A percentile compares a stretch with the other conserved stretches of the same genome.
Conservation (phyloP, 108 stramenopile genomes). For the Chaetoceros tenuissimus region DNA sequence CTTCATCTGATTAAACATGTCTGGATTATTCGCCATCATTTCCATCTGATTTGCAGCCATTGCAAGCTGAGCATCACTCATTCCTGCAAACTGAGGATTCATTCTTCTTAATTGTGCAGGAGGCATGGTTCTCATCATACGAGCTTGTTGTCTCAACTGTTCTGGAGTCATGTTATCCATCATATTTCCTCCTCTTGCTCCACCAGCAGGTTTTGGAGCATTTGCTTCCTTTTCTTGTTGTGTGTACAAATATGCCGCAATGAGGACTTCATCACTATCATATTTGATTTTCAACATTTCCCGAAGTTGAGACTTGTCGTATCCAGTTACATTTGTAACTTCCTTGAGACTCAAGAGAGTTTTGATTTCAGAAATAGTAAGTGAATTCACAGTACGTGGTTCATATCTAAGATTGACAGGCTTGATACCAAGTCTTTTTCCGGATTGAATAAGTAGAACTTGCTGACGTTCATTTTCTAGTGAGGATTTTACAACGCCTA, state of each 20-base stretch:
- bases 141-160: constrained; percentile 47
- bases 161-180: constrained; percentile 60
- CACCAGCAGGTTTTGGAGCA: neutral
- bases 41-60: constrained; percentile 53
- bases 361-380: constrained; percentile 57
- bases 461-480: constrained; percentile 40
- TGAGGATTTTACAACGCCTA: constrained; percentile 40
- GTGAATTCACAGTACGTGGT: constrained; percentile 26
- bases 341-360: constrained; percentile 25
- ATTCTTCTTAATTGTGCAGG: constrained; percentile 43
- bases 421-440: constrained; percentile 43
- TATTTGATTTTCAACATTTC: constrained; percentile 7
- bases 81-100: constrained; percentile 55
- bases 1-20: constrained; percentile 56
- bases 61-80: constrained; percentile 54
- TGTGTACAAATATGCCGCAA: neutral
- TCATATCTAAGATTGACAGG: constrained; percentile 46
- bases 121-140: constrained; percentile 41
- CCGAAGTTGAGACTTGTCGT: constrained; percentile 45
- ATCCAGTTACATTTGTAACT: constrained; percentile 24
- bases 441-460: constrained; percentile 32
- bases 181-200: constrained; percentile 11
- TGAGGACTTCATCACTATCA: too few relatives aligned
- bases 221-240: neutral
- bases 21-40: constrained; percentile 60